Evolutionary conservation across 306 rosid species (phyloP), one percentile per base, ranked within the genome.

Genomic region (Prunus davidiana): DNA sequence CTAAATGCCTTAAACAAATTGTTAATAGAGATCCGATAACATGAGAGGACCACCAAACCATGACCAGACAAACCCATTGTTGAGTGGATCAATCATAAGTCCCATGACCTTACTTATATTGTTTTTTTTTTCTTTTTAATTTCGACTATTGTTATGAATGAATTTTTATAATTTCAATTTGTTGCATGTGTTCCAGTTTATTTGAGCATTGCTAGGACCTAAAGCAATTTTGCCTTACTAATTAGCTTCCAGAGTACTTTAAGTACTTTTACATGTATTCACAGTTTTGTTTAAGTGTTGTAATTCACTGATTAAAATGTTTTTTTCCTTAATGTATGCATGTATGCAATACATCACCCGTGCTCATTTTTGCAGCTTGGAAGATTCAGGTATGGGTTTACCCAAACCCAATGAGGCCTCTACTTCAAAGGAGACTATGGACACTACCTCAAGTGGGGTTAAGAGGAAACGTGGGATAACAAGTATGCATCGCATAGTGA

Each of bases 381-480:
- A 50, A 28, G 16, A 3, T 70, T 70, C 18, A 34, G 15, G 18
- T 8, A 70, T 70, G 74, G 27, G 47, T 19, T 52, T 13, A 30
- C 30, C 63, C 12, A 70, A 70, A 52, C 13, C 28, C 46, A 70
- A 70, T 14, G 38, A 52, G 60, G 30, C 47, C 27, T 70, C 63
- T 52, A n/a, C 47, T 70, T 70, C 74, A 52, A 34, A n/a, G 28
- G 63, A 28, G 62, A 32, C 63, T 30, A 7, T 51, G 45, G 49
- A 70, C 49, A 6, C 74, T 70, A 13, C 74, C 49, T 28, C 74
- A 19, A 51, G 6, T 3, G 63, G 49, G 63, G 9, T 5, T 12
- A 52, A 70, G 38, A 70, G 63, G 74, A 70, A 70, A 19, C 74
- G 74, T 6, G 62, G 74, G 38, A 52, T 14, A 52, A 28, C 63